Conservation (phyloP, 805 yeast genomes). For the Saturnispora bothae region DNA sequence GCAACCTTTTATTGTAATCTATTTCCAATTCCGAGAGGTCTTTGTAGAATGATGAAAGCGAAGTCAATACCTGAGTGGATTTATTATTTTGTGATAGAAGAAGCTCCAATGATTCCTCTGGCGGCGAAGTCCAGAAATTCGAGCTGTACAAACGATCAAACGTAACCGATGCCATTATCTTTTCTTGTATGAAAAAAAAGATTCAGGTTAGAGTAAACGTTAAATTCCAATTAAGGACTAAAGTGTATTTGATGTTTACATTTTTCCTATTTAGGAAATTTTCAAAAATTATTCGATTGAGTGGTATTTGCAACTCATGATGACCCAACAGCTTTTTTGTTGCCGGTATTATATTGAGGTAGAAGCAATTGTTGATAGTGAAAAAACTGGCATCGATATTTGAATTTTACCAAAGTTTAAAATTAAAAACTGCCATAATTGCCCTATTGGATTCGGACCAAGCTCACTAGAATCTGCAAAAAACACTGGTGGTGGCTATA, state of each 20-base stretch:
- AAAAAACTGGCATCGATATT: no score
- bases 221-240: not conserved
- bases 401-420: no score
- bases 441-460: no score
- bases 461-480: no score
- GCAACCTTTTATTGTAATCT: slow-evolving; percentile 53
- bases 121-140: slow-evolving; percentile 7
- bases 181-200: no score
- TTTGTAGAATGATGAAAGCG: slow-evolving; percentile 37
- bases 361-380: no score
- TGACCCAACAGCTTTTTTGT: not conserved
- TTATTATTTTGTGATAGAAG: slow-evolving; percentile 48
- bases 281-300: not conserved
- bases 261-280: slow-evolving; percentile 1
- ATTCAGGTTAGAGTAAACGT: no score
- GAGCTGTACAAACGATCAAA: slow-evolving; percentile 2
- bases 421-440: no score
- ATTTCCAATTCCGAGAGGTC: slow-evolving; percentile 58
- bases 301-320: no score
- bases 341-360: not conserved
- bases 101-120: slow-evolving; percentile 19
- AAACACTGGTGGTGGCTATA: no score
- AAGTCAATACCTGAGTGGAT: slow-evolving; percentile 49
- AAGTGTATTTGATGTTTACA: slow-evolving; percentile 1
- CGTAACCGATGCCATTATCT: not conserved